These are phyloP conservation scores for Lasiosphaeria ovina DNA, from an alignment of 495 filamentous ascomycete species.

Conservation along the genomic window DNA sequence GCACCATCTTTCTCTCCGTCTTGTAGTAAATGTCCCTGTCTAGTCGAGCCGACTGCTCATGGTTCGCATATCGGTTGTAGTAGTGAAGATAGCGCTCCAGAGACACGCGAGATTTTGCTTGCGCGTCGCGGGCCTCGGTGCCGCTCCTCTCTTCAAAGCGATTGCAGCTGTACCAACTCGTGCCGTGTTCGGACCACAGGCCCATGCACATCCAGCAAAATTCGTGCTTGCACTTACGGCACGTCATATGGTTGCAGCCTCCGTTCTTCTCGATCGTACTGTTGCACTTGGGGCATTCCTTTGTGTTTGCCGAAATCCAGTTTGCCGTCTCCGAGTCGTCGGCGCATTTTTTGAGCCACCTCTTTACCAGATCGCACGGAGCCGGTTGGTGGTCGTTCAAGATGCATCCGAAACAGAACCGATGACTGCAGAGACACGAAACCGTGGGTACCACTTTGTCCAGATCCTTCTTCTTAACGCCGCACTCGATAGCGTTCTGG, in stretches of 20 bases:
- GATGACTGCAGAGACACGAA: constrained; percentile 73
- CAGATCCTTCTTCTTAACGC: constrained; percentile 79
- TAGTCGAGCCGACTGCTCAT: constrained; percentile 95
- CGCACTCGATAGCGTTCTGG: constrained; percentile 85
- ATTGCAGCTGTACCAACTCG: constrained; percentile 99
- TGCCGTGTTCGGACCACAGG: constrained; percentile 95
- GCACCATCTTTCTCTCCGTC: constrained; percentile 98
- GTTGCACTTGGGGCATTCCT: constrained; percentile 92
- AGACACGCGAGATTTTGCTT: constrained; percentile 83
- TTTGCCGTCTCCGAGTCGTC: constrained; percentile 98
- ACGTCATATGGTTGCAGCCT: constrained; percentile 99
- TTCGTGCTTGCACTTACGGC: constrained; percentile 95
- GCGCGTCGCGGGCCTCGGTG: constrained; percentile 80
- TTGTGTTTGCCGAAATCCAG: constrained; percentile 99
- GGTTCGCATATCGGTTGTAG: constrained; percentile 97
- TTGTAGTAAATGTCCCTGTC: constrained; percentile 95
- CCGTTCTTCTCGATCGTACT: constrained; percentile 99
- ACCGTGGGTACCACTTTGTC: constrained; percentile 86
- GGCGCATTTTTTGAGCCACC: constrained; percentile 97
- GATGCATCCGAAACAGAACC: constrained; percentile 97
- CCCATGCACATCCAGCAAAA: constrained; percentile 99
- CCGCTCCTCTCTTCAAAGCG: constrained; percentile 95
- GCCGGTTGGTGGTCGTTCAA: constrained; percentile 89
- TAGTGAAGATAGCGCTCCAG: constrained; percentile 95
- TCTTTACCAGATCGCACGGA: constrained; percentile 87